Conservation (phyloP, 257 asterid genomes). For the Solanum sparsipilum region DNA sequence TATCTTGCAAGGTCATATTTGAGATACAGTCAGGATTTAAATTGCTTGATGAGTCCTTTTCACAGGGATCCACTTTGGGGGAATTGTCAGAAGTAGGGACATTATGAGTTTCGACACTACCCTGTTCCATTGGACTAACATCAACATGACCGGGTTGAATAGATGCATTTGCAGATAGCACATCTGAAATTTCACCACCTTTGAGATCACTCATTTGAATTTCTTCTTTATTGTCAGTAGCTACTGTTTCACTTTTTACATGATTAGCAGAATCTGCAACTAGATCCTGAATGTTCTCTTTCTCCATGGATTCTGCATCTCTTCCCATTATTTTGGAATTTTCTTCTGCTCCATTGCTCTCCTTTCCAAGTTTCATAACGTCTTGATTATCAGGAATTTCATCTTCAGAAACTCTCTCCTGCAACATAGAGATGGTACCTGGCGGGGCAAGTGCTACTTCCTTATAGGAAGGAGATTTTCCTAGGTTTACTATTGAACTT, state of each 20-base stretch:
- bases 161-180: constrained; percentile 17
- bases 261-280: constrained; percentile 18
- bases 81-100: constrained; percentile 24
- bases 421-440: constrained; percentile 73
- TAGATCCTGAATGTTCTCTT: constrained; percentile 20
- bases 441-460: constrained; percentile 98
- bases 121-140: constrained; percentile 28
- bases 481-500: constrained; percentile 71
- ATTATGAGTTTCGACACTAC: constrained; percentile 7
- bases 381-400: constrained; percentile 22
- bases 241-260: constrained; percentile 27
- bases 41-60: constrained; percentile 23
- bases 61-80: constrained; percentile 15
- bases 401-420: constrained; percentile 37
- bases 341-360: constrained; percentile 18
- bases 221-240: constrained; percentile 27
- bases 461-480: constrained; percentile 93
- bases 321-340: constrained; percentile 8
- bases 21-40: constrained; percentile 17
- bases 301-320: constrained; percentile 28
- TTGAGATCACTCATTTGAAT: constrained; percentile 11
- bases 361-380: constrained; percentile 31
- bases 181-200: constrained; percentile 20
- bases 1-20: constrained; percentile 25
- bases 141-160: constrained; percentile 18